Percentiles rank a stretch among this genome's conserved stretches.
phyloP scores from a whole-genome alignment of 129 eudicot genomes.

The Smallanthus sonchifolius region DNA sequence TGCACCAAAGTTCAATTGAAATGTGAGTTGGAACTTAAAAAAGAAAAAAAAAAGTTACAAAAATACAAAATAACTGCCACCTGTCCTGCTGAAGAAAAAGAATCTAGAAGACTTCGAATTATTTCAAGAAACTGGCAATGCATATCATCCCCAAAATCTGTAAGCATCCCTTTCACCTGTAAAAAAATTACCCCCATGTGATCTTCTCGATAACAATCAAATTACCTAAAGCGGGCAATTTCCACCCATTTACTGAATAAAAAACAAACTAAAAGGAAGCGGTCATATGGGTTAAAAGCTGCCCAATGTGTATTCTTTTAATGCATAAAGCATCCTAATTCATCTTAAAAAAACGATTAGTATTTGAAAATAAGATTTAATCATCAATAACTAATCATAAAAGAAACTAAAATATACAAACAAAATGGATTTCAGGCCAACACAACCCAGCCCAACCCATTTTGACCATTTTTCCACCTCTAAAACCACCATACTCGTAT shows the following conservation, averaged over 20 bases:
- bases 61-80: conserved; percentile 15
- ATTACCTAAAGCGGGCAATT: neutral
- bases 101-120: conserved; percentile 80
- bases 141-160: conserved; percentile 97
- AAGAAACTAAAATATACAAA: neutral
- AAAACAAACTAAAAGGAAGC: neutral
- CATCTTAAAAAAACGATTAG: neutral
- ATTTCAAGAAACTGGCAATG: conserved; percentile 95
- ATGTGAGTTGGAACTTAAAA: conserved; percentile 7
- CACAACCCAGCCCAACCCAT: neutral
- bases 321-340: neutral
- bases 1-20: conserved; percentile 36
- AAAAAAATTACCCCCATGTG: conserved; percentile 11
- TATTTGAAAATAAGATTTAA: neutral
- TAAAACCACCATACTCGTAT: neutral
- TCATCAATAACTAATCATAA: neutral
- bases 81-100: conserved; percentile 66
- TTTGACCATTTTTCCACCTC: neutral
- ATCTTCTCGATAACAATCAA: neutral
- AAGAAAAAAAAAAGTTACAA: neutral
- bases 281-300: neutral
- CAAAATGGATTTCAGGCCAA: neutral
- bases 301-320: neutral
- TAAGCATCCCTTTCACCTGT: conserved; percentile 93
- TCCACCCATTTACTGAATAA: neutral